These are phyloP conservation scores for Lotus japonicus DNA, from an alignment of 306 rosid genomes.

Conservation along the genomic window DNA sequence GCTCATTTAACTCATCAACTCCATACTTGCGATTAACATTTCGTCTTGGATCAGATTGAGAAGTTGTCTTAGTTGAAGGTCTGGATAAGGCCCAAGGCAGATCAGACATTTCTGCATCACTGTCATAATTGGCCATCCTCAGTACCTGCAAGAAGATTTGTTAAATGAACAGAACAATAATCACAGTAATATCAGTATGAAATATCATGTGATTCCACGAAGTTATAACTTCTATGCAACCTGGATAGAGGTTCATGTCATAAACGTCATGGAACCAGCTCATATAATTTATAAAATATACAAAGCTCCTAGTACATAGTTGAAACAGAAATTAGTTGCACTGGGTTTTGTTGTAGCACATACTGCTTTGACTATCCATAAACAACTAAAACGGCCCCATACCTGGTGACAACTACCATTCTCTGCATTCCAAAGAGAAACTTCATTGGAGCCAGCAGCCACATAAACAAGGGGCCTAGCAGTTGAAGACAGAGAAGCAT, in stretches of 20 bases:
- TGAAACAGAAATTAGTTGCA: background rate
- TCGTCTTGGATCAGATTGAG: conserved; percentile 61
- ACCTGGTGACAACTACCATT: conserved; percentile 98
- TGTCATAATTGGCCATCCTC: conserved; percentile 64
- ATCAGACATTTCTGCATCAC: conserved; percentile 74
- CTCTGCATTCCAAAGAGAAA: conserved; percentile 99
- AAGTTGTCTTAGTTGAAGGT: conserved; percentile 50
- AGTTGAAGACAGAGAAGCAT: conserved; percentile 58
- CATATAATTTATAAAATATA: background rate
- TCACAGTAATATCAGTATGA: background rate
- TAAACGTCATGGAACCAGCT: conserved; percentile 4
- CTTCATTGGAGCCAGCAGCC: conserved; percentile 93
- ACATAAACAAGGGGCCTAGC: conserved; percentile 93
- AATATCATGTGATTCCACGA: background rate
- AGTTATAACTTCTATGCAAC: background rate
- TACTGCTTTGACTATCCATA: background rate
- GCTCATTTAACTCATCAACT: conserved; percentile 85
- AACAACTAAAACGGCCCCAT: conserved; percentile 19
- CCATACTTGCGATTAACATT: conserved; percentile 77
- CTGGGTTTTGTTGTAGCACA: background rate
- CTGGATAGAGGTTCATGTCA: background rate
- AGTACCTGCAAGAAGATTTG: conserved; percentile 50
- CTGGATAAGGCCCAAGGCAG: conserved; percentile 88
- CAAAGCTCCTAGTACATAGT: background rate
- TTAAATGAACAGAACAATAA: conserved; percentile 9